Conservation (phyloP, 306 rosid species). For the Cucurbita pepo region DNA sequence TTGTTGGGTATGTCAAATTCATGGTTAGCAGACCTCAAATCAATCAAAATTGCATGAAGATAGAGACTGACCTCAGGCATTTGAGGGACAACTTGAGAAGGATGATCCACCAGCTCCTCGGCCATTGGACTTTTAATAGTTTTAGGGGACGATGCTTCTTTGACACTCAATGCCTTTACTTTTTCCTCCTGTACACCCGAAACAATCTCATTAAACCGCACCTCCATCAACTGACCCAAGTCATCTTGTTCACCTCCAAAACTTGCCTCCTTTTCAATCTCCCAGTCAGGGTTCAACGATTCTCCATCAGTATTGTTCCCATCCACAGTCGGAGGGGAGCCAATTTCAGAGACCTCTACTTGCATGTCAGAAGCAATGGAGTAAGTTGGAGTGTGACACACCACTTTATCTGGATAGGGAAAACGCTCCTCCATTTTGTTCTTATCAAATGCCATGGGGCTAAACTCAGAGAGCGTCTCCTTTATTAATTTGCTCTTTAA, state of each 20-base stretch:
- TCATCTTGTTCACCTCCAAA: conserved; percentile 32
- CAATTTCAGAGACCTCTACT: conserved; percentile 81
- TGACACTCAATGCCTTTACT: conserved; percentile 13
- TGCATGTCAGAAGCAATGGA: conserved; percentile 90
- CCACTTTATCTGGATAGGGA: conserved; percentile 12
- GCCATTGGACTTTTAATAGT: conserved; percentile 8
- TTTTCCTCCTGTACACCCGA: background rate
- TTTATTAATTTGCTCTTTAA: conserved; percentile 1
- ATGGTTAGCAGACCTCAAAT: background rate
- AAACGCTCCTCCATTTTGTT: conserved; percentile 21
- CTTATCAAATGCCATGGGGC: conserved; percentile 22
- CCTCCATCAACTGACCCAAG: conserved; percentile 9
- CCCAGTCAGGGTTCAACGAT: conserved; percentile 39
- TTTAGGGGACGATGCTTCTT: conserved; percentile 15
- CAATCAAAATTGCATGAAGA: background rate
- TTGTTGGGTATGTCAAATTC: background rate
- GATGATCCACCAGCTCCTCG: conserved; percentile 15
- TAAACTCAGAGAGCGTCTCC: conserved; percentile 17
- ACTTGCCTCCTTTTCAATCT: conserved; percentile 29
- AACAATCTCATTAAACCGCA: background rate
- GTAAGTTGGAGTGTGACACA: conserved; percentile 42
- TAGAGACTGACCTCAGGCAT: conserved; percentile 23
- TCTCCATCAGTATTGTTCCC: conserved; percentile 46
- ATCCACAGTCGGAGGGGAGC: conserved; percentile 48
- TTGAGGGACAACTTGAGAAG: conserved; percentile 11